Evolutionary conservation across 305 asterid genomes (phyloP).

Genomic region (Caryopteris hybrid): DNA sequence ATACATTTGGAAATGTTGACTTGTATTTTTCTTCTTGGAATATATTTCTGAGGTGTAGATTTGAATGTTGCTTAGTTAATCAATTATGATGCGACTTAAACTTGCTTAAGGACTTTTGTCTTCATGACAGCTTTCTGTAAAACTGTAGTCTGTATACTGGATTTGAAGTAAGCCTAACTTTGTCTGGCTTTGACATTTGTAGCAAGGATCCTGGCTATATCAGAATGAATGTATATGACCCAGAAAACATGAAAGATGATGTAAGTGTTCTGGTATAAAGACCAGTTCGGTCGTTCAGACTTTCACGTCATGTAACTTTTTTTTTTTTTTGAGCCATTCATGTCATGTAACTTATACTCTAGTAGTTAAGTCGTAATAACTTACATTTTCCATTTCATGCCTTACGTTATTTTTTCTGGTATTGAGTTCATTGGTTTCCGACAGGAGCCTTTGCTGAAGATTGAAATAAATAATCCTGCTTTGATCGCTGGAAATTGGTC

Average conservation of each 20-base stretch:
- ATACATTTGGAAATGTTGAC: not conserved
- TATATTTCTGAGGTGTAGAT: not conserved
- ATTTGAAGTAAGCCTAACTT: constrained; percentile 15
- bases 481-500: constrained; percentile 95
- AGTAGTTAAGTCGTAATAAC: constrained; percentile 6
- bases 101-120: not conserved
- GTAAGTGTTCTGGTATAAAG: constrained; percentile 40
- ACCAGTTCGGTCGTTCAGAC: constrained; percentile 8
- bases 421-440: constrained; percentile 8
- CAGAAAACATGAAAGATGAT: constrained; percentile 75
- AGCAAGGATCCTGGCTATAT: constrained; percentile 98
- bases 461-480: constrained; percentile 81
- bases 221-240: constrained; percentile 53
- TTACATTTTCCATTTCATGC: not conserved
- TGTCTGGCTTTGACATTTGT: constrained; percentile 25
- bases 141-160: constrained; percentile 2
- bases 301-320: constrained; percentile 10
- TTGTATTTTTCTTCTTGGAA: not conserved
- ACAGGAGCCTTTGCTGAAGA: constrained; percentile 88
- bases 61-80: not conserved
- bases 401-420: not conserved
- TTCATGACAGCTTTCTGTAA: not conserved
- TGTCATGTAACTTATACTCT: constrained; percentile 11
- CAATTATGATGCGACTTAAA: constrained; percentile 8
- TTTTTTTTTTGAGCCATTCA: no score